Percentiles rank a stretch among this genome's conserved stretches.
Conservation (phyloP, 2,329 filamentous ascomycete species). For the Verticillium longisporum region DNA sequence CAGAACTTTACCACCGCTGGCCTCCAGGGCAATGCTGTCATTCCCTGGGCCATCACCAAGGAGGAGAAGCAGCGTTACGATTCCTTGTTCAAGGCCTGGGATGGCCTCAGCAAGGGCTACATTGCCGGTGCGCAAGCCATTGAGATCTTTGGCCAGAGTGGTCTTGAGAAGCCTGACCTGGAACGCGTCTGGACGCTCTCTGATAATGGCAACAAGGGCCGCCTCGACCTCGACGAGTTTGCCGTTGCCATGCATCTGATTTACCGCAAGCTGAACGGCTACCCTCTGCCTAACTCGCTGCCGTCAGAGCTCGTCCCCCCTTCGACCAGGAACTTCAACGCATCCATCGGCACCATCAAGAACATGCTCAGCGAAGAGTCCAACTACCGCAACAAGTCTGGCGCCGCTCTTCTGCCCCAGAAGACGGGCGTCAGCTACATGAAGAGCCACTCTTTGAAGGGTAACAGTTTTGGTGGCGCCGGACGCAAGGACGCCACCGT, state of each 20-base stretch:
- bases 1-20: conserved; percentile 78
- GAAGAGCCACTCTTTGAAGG: conserved; percentile 88
- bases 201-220: conserved; percentile 89
- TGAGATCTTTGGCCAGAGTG: conserved; percentile 95
- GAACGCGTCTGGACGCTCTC: conserved; percentile 93
- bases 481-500: conserved; percentile 89
- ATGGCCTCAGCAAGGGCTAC: conserved; percentile 86
- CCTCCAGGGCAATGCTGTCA: conserved; percentile 85
- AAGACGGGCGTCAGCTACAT: conserved; percentile 98
- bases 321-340: conserved; percentile 86
- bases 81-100: conserved; percentile 91
- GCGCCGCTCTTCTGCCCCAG: conserved; percentile 85
- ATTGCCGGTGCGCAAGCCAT: conserved; percentile 90
- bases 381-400: conserved; percentile 79
- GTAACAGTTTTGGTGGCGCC: conserved; percentile 48
- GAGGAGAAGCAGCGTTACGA: conserved; percentile 98
- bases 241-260: conserved; percentile 99
- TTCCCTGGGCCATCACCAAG: conserved; percentile 98
- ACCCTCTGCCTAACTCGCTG: conserved; percentile 79
- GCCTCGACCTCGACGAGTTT: conserved; percentile 93
- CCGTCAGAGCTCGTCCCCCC: conserved; percentile 91
- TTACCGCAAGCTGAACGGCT: conserved; percentile 93
- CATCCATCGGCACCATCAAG: conserved; percentile 90
- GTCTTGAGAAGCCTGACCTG: conserved; percentile 81
- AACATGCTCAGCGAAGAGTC: conserved; percentile 84